Base-by-base conservation (phyloP, 2,329 filamentous ascomycete genomes). In the Pseudogymnoascus sp. region DNA sequence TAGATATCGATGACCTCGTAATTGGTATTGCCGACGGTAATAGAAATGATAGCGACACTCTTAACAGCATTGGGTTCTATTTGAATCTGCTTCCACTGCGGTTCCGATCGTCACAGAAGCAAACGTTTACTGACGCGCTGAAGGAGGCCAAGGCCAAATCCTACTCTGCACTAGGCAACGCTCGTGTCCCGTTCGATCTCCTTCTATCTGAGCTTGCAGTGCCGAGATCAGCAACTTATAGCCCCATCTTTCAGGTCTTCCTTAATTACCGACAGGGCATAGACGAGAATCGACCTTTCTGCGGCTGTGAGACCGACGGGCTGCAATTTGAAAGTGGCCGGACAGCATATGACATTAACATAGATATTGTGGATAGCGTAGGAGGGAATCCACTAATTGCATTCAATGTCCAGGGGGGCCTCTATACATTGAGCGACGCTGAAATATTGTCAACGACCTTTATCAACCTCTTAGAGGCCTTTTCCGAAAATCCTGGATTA, bases 11-110 rank as follows among this genome's bases (percentile, higher is more conserved):
- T 2, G 73, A 78, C n/a, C 63, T 82, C 46, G 71, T 70, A 61
- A 79, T 83, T 60, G 81, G 80, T 2, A 71, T 81, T 12, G 74
- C 75, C 0, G 79, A 82, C 65, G 76, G 76, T 1, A 76, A 75
- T 53, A 70, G 77, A 1, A 66, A 60, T 0, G 75, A 79, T 1
- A 64, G 63, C 6, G 65, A 72, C 1, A 62, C 73, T 1, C 67
- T 71, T 11, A 62, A 68, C 5, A 59, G 66, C 0, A 69, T 69
- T 5, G 67, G 67, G 2, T 50, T 62, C 23, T 66, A 66, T 34
- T 28, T 69, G 18, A 69, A 69, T 31, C 25, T 68, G 11, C 42
- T 71, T 12, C 21, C 67, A 59, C 11, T 72, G 1, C 59, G 63
- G 1, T 68, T 69, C 18, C 60, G 62, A 23, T 56, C n/a, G 4